A percentile compares a stretch with the other conserved stretches of the same genome.
Evolutionary conservation across 2,329 filamentous ascomycete genomes (phyloP).

Genomic region (Fusarium hostae): DNA sequence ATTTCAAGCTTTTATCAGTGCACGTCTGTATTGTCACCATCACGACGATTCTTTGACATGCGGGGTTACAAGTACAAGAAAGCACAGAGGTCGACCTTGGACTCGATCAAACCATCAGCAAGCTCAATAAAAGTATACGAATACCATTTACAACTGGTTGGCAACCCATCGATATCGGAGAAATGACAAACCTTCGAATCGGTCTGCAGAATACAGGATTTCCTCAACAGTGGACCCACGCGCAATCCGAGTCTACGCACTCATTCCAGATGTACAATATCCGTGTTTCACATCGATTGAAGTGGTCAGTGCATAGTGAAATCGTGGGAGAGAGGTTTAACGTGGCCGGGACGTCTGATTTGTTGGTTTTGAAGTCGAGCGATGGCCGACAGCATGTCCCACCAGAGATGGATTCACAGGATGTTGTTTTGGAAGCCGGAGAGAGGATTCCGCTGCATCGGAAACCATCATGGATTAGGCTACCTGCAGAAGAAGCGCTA

Average conservation of each 20-base stretch:
- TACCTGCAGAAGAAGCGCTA: not conserved
- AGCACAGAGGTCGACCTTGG: conserved; percentile 3
- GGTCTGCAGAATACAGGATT: not conserved
- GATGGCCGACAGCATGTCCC: not conserved
- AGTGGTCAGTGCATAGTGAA: conserved; percentile 23
- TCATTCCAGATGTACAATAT: conserved; percentile 43
- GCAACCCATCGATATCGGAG: conserved; percentile 12
- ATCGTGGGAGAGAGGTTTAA: not conserved
- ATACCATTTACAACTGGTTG: conserved; percentile 9
- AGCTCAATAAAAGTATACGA: accelerated
- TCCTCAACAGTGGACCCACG: not conserved
- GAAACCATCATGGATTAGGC: conserved; percentile 9
- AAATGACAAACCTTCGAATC: conserved; percentile 9
- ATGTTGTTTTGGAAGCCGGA: not conserved
- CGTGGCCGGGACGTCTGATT: not conserved
- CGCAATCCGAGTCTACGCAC: conserved; percentile 21
- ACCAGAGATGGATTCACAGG: not conserved
- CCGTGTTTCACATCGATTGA: conserved; percentile 33
- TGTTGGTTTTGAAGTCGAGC: conserved; percentile 4
- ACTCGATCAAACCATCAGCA: accelerated
- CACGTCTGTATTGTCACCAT: not conserved
- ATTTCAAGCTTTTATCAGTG: conserved; percentile 24
- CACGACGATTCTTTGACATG: conserved; percentile 5
- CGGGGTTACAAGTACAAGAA: not conserved
- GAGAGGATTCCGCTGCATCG: too few relatives aligned